These are phyloP conservation scores for Eutrema japonicum DNA, from an alignment of 345 rosid species.

Conservation along the genomic window DNA sequence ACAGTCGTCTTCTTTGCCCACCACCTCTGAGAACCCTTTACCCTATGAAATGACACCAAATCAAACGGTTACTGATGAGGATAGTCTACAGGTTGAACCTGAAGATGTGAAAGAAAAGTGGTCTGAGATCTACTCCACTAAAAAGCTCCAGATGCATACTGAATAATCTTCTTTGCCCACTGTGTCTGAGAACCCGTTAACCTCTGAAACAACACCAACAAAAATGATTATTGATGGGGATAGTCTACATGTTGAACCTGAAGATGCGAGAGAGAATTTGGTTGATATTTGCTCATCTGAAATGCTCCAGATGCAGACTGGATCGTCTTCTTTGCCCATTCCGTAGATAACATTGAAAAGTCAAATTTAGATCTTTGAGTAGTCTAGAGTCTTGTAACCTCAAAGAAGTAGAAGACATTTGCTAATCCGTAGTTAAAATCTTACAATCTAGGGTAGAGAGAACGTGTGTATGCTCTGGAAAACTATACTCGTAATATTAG, in stretches of 20 bases:
- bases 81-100: neutral
- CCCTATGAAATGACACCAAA: conserved; percentile 39
- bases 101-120: neutral
- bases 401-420: neutral
- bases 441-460: no score
- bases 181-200: conserved; percentile 49
- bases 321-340: no score
- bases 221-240: neutral
- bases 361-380: neutral
- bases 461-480: no score
- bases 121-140: conserved; percentile 30
- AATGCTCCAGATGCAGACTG: conserved; percentile 20
- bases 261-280: neutral
- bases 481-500: no score
- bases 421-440: no score
- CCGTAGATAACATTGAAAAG: no score
- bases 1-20: conserved; percentile 48
- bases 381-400: neutral
- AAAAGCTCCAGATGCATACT: neutral
- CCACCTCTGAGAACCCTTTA: conserved; percentile 49
- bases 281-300: neutral
- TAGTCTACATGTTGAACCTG: neutral
- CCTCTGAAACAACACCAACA: conserved; percentile 31
- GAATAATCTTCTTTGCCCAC: conserved; percentile 50
- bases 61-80: neutral